Evolutionary conservation across 1,284 basidiomycete species (phyloP).

Genomic region (Ceratobasidium sp.): DNA sequence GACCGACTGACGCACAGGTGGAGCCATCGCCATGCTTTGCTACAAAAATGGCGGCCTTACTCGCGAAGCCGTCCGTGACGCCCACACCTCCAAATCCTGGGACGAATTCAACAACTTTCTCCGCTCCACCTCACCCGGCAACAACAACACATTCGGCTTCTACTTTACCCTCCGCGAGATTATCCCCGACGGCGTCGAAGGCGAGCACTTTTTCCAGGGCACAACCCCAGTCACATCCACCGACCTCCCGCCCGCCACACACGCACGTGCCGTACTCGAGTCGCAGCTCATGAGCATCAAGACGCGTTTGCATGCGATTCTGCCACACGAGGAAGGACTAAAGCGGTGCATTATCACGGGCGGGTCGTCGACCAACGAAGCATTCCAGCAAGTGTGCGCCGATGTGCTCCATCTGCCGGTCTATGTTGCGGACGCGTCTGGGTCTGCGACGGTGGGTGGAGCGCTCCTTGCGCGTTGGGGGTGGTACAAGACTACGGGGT

Average conservation of each 20-base stretch:
- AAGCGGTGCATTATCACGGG: conserved; percentile 81
- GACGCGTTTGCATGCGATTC: conserved; percentile 73
- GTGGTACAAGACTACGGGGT: conserved; percentile 66
- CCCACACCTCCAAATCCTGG: conserved; percentile 74
- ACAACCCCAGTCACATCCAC: conserved; percentile 54
- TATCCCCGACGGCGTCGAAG: conserved; percentile 77
- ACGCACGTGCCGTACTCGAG: conserved; percentile 86
- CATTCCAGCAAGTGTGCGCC: conserved; percentile 79
- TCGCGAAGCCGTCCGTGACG: conserved; percentile 81
- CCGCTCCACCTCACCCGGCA: conserved; percentile 67
- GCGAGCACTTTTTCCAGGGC: conserved; percentile 69
- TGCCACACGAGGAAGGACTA: conserved; percentile 57
- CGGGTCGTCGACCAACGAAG: conserved; percentile 79
- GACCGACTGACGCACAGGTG: conserved; percentile 54
- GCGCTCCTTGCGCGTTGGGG: conserved; percentile 74
- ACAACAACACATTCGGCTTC: conserved; percentile 70
- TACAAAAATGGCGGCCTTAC: conserved; percentile 87
- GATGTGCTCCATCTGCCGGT: conserved; percentile 82
- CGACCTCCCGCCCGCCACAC: conserved; percentile 61
- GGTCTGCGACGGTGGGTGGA: conserved; percentile 77
- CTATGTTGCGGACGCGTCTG: conserved; percentile 69
- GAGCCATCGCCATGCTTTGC: conserved; percentile 81
- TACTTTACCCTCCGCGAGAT: conserved; percentile 88
- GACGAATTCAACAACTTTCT: conserved; percentile 75
- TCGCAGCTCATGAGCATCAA: conserved; percentile 86